Base-by-base conservation (phyloP, 768 basidiomycete species). In the Leccinum sublutescens region DNA sequence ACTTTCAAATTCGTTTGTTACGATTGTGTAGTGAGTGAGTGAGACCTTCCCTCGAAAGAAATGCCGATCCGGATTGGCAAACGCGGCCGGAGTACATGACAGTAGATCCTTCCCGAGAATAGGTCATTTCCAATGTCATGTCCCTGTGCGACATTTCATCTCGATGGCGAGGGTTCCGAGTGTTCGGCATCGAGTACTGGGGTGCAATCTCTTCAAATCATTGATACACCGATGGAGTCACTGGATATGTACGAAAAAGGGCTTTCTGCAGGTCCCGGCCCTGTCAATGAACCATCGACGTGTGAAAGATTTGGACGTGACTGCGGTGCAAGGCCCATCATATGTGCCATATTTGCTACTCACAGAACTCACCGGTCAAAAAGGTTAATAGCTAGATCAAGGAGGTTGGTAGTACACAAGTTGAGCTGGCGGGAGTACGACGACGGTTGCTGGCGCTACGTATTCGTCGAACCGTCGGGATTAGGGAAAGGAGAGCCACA, bases 31-130 rank as follows among this genome's bases (percentile, higher is more conserved):
- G 23, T 38, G 36, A 25, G 15, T 21, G 23, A 45, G 12, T 36
- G 34, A 12, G 23, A 27, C 14, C 4, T 47, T 58, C 56, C 27
- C 31, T 34, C n/a, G 23, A 25, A 40, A 45, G 53, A n/a, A 4
- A 33, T 36, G 40, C 51, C 51, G 34, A 34, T 55, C 23, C 38
- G 52, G 50, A 33, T 23, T 64, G 61, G 59, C 54, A 66, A 34
- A 17, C 43, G 43, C 19, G n/a, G 43, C 19, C 48, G 36, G 56
- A 43, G 4, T 49, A 52, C 54, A 66, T 58, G 60, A 31, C 55
- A 66, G 55, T 47, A 65, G 64, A 66, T 65, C 56, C 45, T 23
- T 43, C 50, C 63, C 58, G 54, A 57, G 59, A 68, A 56, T 60
- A 59, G 59, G 19, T 4, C 27, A 70, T 62, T 65, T 61, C 59